Conservation (phyloP, 371 early-diverging fungal genomes). For the Rhizomucor pusillus region DNA sequence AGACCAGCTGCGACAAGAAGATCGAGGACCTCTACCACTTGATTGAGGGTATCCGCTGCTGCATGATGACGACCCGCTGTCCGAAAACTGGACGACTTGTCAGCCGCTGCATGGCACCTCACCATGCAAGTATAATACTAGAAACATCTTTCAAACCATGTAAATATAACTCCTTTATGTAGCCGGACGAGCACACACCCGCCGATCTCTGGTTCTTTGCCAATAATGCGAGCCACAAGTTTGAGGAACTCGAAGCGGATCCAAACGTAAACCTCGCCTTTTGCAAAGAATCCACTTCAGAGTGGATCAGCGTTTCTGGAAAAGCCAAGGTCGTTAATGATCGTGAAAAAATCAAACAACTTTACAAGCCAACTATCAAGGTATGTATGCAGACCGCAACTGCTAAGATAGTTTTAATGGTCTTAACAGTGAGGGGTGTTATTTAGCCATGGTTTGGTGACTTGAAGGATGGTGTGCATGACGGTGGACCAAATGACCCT, state of each 20-base stretch:
- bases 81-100: conserved; percentile 22
- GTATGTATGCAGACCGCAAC: not conserved
- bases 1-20: conserved; percentile 15
- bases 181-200: conserved; percentile 21
- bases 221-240: conserved; percentile 38
- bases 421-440: not conserved
- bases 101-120: conserved; percentile 27
- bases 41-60: conserved; percentile 22
- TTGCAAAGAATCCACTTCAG: conserved; percentile 28
- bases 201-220: conserved; percentile 43
- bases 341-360: conserved; percentile 29
- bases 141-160: not conserved
- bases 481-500: conserved; percentile 45
- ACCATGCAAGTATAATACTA: conserved; percentile 8
- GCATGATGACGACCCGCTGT: conserved; percentile 39
- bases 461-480: conserved; percentile 38
- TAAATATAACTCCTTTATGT: not conserved
- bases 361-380: conserved; percentile 27
- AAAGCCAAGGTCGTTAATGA: conserved; percentile 37
- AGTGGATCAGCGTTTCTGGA: conserved; percentile 49
- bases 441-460: conserved; percentile 39
- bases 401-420: not conserved
- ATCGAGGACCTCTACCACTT: conserved; percentile 32
- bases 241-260: conserved; percentile 39
- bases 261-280: conserved; percentile 41